Evolutionary conservation across 352 stramenopile species (phyloP).

Genomic region (Thalassiosira tumida): DNA sequence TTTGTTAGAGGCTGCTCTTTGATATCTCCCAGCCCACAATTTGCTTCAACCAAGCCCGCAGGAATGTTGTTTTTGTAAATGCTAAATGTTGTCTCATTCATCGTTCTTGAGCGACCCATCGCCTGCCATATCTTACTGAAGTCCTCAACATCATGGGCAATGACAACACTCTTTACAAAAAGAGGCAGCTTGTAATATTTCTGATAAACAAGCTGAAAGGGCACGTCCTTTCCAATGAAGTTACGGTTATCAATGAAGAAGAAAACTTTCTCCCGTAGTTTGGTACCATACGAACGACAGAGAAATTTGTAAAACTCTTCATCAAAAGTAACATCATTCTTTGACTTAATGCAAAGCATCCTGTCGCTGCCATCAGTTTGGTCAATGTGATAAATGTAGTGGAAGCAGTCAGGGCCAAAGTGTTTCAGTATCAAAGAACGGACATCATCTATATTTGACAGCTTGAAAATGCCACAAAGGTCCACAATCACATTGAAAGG

Average conservation of each 20-base stretch:
- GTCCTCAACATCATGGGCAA: conserved; percentile 86
- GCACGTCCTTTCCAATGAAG: conserved; percentile 87
- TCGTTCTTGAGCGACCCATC: conserved; percentile 85
- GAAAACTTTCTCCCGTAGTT: conserved; percentile 79
- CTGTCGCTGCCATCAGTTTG: conserved; percentile 83
- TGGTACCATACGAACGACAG: conserved; percentile 74
- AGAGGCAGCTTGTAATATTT: conserved; percentile 81
- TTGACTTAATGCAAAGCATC: conserved; percentile 82
- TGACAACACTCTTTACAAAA: conserved; percentile 84
- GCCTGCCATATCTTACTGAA: conserved; percentile 88
- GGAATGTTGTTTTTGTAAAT: conserved; percentile 86
- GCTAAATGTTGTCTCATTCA: conserved; percentile 85
- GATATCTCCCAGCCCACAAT: conserved; percentile 75
- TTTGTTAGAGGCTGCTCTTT: conserved; percentile 80
- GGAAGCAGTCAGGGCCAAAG: conserved; percentile 80
- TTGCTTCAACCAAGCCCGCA: conserved; percentile 56
- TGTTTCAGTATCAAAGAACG: conserved; percentile 78
- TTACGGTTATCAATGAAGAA: conserved; percentile 89
- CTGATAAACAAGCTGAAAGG: conserved; percentile 83
- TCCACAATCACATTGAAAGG: conserved; percentile 86
- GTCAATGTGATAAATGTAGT: conserved; percentile 88
- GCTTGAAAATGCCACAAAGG: conserved; percentile 86
- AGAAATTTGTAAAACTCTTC: conserved; percentile 87
- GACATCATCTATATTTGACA: conserved; percentile 83
- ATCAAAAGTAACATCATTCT: conserved; percentile 86